These are phyloP conservation scores for Aspergillus awamori DNA, from an alignment of 2,329 filamentous ascomycete species.

Conservation along the genomic window DNA sequence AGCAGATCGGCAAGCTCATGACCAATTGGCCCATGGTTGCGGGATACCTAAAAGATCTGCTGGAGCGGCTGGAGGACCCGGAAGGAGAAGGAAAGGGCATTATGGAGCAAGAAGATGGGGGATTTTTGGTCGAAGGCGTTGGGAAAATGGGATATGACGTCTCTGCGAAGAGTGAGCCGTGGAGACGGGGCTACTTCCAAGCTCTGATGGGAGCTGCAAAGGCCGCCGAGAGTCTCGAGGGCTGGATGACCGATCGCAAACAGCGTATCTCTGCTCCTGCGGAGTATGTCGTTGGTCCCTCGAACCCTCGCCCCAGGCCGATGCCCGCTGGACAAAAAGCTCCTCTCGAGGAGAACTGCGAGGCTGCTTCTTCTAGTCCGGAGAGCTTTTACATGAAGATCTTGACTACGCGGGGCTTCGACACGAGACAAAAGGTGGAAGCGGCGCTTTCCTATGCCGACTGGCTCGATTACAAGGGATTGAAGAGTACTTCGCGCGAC, in stretches of 20 bases:
- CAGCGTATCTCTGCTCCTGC: slow-evolving; percentile 69
- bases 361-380: slow-evolving; percentile 67
- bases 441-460: slow-evolving; percentile 82
- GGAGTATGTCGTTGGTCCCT: slow-evolving; percentile 76
- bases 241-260: slow-evolving; percentile 71
- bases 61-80: slow-evolving; percentile 70
- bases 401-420: slow-evolving; percentile 78
- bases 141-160: slow-evolving; percentile 68
- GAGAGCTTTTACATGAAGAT: slow-evolving; percentile 81
- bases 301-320: slow-evolving; percentile 77
- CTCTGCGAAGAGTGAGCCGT: slow-evolving; percentile 74
- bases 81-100: slow-evolving; percentile 69
- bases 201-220: slow-evolving; percentile 75
- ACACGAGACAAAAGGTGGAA: slow-evolving; percentile 74
- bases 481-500: slow-evolving; percentile 66
- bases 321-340: slow-evolving; percentile 67
- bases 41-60: slow-evolving; percentile 59
- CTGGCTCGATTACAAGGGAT: slow-evolving; percentile 78
- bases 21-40: slow-evolving; percentile 72
- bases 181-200: slow-evolving; percentile 84
- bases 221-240: slow-evolving; percentile 78
- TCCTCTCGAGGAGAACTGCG: slow-evolving; percentile 75
- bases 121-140: slow-evolving; percentile 57
- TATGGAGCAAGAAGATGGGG: slow-evolving; percentile 56
- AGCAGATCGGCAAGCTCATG: slow-evolving; percentile 55